A percentile compares a stretch with the other conserved stretches of the same genome.
phyloP scores from a whole-genome alignment of 225 moss, liverwort and hornwort genomes.

The Takakia lepidozioides region DNA sequence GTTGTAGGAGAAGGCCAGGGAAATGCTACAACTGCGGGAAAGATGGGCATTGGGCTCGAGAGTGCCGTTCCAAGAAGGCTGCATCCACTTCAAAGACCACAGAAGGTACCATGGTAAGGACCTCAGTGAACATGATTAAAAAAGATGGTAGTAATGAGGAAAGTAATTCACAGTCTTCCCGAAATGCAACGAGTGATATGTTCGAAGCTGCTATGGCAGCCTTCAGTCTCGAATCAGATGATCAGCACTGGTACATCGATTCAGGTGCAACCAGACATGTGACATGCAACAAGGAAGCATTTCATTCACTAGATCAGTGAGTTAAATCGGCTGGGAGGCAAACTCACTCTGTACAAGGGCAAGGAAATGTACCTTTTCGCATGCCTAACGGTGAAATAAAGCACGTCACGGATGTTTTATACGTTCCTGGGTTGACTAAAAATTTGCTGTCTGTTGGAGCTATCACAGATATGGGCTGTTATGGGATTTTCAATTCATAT shows the following conservation, averaged over 20 bases:
- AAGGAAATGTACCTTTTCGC: no score
- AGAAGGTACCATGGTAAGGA: not conserved
- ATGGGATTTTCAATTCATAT: not conserved
- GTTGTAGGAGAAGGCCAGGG: not conserved
- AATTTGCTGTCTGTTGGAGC: not conserved
- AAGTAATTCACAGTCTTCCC: not conserved
- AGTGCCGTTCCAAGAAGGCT: not conserved
- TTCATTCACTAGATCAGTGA: no score
- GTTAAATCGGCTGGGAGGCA: no score
- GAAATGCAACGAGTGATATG: not conserved
- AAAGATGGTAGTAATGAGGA: not conserved
- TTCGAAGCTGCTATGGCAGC: not conserved
- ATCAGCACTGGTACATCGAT: not conserved
- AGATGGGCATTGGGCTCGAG: not conserved
- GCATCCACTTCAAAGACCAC: not conserved
- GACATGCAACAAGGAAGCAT: not conserved
- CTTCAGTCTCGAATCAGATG: not conserved
- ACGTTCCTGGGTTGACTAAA: not conserved
- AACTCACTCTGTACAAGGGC: no score
- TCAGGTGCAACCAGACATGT: not conserved
- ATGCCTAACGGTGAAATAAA: slow-evolving; percentile 1
- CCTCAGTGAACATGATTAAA: not conserved
- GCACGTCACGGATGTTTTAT: not conserved
- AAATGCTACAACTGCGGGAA: not conserved
- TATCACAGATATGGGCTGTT: not conserved